These are phyloP conservation scores for Zymoseptoria tritici DNA, from an alignment of 2,329 filamentous ascomycete genomes.

Conservation along the genomic window DNA sequence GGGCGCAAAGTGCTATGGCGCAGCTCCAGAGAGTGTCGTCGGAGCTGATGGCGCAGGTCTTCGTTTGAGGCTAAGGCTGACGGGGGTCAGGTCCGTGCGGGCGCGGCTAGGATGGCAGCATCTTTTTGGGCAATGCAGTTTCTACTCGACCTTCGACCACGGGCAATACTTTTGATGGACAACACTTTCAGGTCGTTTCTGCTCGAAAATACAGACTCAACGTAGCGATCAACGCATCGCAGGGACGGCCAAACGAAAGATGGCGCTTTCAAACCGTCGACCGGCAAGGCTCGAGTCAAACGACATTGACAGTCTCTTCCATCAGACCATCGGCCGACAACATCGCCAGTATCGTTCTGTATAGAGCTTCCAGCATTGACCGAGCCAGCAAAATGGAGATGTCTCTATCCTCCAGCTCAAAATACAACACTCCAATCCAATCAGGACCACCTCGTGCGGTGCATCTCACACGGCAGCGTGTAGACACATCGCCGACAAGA, in stretches of 20 bases:
- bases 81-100: background rate
- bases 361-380: too few species aligned
- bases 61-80: background rate
- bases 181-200: background rate
- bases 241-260: background rate
- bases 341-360: background rate
- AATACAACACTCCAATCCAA: too few species aligned
- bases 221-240: background rate
- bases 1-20: background rate
- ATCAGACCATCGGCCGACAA: background rate
- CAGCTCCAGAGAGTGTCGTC: background rate
- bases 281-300: background rate
- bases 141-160: background rate
- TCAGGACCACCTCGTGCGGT: too few species aligned
- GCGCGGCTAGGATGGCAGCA: background rate
- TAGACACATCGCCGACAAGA: too few species aligned
- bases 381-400: too few species aligned
- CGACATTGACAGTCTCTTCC: background rate
- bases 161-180: too few species aligned
- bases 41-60: background rate
- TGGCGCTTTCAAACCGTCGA: background rate
- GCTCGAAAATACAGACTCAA: background rate
- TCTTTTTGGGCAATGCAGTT: background rate
- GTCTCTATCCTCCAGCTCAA: too few species aligned
- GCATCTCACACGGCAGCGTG: too few species aligned